Evolutionary conservation across 306 rosid species (phyloP), one percentile per base, ranked within the genome.

Genomic region (Lablab purpureus): DNA sequence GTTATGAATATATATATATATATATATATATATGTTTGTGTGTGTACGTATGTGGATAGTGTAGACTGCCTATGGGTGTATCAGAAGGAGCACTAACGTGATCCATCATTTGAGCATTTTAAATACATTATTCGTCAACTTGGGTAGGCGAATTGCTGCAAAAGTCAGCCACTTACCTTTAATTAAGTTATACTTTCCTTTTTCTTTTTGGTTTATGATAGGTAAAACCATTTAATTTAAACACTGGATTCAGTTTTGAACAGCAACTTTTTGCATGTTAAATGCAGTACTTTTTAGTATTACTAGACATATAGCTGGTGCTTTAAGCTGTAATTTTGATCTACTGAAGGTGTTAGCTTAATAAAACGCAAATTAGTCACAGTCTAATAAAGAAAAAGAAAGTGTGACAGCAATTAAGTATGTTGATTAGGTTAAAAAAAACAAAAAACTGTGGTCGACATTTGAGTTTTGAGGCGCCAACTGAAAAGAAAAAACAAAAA

Each of bases 81-180:
- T 37, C 12, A 55, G 37, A 37, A 55, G 5, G 9, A 56, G 68
- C 60, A 75, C 45, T 41, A 74, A 75, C 4, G n/a, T 6, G 40
- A 76, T 76, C 73, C 17, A 49, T 76, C 25, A 32, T 21, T 23
- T 43, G 54, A 14, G 27, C 6, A 23, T 64, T 45, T 68, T 45
- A 14, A 68, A 45, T 3, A 15, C 8, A 54, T 15, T 40, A 65
- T 22, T 49, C 0, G 75, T 41, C 76, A 54, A 79, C 40, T 66
- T 79, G 77, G 63, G 63, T 68, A 56, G 69, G 69, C 45, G 37
- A 68, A 19, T 56, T 52, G 37, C 77, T 70, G 77, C 70, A 69
- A 72, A 56, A 78, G 25, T 59, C 77, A 70, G 82, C 82, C 64
- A 59, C 77, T 78, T 58, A 43, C 14, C 59, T 51, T 66, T 76